These are phyloP conservation scores for Paramyrothecium roridum DNA, from an alignment of 2,329 filamentous ascomycete genomes.

Conservation along the genomic window DNA sequence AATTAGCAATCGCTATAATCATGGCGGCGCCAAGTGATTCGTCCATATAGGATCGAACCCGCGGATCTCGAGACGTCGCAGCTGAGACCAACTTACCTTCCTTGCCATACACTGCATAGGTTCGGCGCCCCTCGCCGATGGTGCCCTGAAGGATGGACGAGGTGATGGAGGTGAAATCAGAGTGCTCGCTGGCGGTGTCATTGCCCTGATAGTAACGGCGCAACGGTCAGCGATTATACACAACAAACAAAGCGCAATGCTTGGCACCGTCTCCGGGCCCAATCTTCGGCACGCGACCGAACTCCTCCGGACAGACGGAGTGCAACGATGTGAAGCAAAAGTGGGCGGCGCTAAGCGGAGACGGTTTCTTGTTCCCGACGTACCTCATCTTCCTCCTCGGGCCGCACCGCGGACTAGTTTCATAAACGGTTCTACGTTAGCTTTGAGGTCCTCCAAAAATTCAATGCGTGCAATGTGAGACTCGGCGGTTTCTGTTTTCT, in stretches of 20 bases:
- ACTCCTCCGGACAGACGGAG: not conserved
- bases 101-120: slow-evolving; percentile 28
- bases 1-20: too few relatives aligned
- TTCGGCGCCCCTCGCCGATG: slow-evolving; percentile 23
- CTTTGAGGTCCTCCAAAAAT: not conserved
- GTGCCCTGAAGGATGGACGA: slow-evolving; percentile 20
- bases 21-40: too few relatives aligned
- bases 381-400: not conserved
- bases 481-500: not conserved
- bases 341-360: not conserved
- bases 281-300: not conserved
- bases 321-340: not conserved
- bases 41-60: too few relatives aligned
- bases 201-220: slow-evolving; percentile 6
- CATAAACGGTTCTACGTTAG: not conserved
- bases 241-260: not conserved
- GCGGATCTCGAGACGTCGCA: too few relatives aligned
- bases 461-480: not conserved
- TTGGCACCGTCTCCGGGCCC: not conserved
- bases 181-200: slow-evolving; percentile 11
- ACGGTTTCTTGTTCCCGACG: not conserved
- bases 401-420: not conserved
- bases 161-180: slow-evolving; percentile 25
- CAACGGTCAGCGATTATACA: not conserved
- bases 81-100: slow-evolving; percentile 17